These are phyloP conservation scores for Phyllosticta capitalensis DNA, from an alignment of 2,329 filamentous ascomycete species.

Conservation along the genomic window DNA sequence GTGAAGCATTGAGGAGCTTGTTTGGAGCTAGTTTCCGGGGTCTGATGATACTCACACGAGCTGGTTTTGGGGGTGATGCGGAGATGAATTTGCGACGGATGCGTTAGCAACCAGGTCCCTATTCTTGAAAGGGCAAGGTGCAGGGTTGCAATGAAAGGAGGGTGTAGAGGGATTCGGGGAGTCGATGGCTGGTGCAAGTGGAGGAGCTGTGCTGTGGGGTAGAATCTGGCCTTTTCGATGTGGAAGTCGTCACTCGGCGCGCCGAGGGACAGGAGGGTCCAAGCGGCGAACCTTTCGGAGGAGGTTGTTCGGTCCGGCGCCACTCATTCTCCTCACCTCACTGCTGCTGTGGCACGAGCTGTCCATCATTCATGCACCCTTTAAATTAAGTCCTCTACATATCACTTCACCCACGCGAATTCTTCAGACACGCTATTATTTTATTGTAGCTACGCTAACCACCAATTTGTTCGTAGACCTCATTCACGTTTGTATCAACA, in stretches of 20 bases:
- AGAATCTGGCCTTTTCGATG: conserved; percentile 10
- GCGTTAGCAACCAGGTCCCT: not conserved
- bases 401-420: not conserved
- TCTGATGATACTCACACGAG: conserved; percentile 10
- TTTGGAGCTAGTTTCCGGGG: not conserved
- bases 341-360: not conserved
- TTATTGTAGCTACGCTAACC: not conserved
- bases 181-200: conserved; percentile 2
- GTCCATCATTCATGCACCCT: not conserved
- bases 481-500: not conserved
- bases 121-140: not conserved
- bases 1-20: not conserved
- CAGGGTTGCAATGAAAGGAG: not conserved
- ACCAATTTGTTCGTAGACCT: not conserved
- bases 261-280: not conserved
- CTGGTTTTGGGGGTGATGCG: not conserved
- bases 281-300: conserved; percentile 1
- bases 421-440: not conserved
- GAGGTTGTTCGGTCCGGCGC: not conserved
- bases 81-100: not conserved
- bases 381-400: not conserved
- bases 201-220: conserved; percentile 6
- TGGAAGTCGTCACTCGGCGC: not conserved
- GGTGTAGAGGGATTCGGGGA: not conserved
- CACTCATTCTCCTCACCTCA: not conserved